These are phyloP conservation scores for Lecanicillium sp. DNA, from an alignment of 2,329 filamentous ascomycete species.

Conservation along the genomic window DNA sequence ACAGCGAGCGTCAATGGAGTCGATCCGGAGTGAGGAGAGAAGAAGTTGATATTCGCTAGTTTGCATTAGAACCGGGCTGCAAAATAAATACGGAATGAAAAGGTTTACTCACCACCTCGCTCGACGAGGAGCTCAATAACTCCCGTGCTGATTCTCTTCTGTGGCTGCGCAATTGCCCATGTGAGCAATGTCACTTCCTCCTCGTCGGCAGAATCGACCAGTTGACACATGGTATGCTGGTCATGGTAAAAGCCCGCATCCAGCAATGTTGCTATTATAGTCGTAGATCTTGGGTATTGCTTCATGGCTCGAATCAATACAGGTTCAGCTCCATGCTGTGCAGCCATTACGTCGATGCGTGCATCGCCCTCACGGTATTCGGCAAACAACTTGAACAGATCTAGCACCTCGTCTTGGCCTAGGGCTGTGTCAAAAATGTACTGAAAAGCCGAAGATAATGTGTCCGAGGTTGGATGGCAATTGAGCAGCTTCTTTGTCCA, in stretches of 20 bases:
- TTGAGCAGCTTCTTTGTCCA: constrained; percentile 43
- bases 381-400: constrained; percentile 42
- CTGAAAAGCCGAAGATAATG: constrained; percentile 46
- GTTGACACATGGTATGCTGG: constrained; percentile 33
- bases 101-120: constrained; percentile 25
- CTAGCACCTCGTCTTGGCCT: constrained; percentile 40
- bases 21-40: constrained; percentile 40
- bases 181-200: constrained; percentile 50
- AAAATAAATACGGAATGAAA: constrained; percentile 20
- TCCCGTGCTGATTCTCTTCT: constrained; percentile 51
- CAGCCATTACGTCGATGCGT: constrained; percentile 41
- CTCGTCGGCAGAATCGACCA: constrained; percentile 37
- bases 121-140: constrained; percentile 49
- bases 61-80: constrained; percentile 9
- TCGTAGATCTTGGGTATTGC: constrained; percentile 45
- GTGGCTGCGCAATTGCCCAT: constrained; percentile 54
- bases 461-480: constrained; percentile 38
- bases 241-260: constrained; percentile 53
- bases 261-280: constrained; percentile 43
- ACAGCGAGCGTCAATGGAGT: constrained; percentile 55
- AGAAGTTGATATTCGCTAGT: constrained; percentile 48
- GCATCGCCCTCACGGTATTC: constrained; percentile 39
- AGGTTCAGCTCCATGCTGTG: constrained; percentile 32
- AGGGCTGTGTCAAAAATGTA: constrained; percentile 44
- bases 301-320: constrained; percentile 44